phyloP scores from a whole-genome alignment of 1,284 basidiomycete genomes.

The Fistulina hepatica region DNA sequence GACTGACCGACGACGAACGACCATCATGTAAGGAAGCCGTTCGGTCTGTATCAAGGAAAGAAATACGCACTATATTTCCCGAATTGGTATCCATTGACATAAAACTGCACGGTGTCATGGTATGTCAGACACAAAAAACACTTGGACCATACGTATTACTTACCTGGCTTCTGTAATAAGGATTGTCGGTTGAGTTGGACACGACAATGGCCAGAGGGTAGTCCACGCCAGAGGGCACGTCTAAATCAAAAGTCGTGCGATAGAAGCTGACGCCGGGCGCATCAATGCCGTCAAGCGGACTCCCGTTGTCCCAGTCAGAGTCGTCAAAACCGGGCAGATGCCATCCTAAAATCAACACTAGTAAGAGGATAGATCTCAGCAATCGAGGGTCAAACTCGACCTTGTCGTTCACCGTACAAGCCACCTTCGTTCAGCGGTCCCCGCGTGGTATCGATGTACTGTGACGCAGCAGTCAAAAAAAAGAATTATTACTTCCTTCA shows the following conservation, averaged over 20 bases:
- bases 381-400: slow-evolving; percentile 12
- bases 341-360: slow-evolving; percentile 22
- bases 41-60: too few relatives aligned
- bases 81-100: slow-evolving; percentile 34
- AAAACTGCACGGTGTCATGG: too few relatives aligned
- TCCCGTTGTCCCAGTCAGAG: slow-evolving; percentile 29
- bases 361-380: too few relatives aligned
- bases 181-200: slow-evolving; percentile 28
- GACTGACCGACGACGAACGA: too few relatives aligned
- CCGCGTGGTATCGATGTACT: slow-evolving; percentile 30
- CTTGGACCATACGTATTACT: too few relatives aligned
- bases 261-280: slow-evolving; percentile 36
- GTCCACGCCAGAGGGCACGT: slow-evolving; percentile 34
- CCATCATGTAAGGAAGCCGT: too few relatives aligned
- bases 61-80: slow-evolving; percentile 34
- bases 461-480: neutral
- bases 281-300: slow-evolving; percentile 29
- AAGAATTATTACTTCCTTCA: slow-evolving; percentile 10
- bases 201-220: slow-evolving; percentile 34
- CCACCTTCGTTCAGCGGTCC: slow-evolving; percentile 45
- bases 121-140: too few relatives aligned
- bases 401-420: slow-evolving; percentile 39
- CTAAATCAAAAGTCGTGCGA: slow-evolving; percentile 33
- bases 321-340: slow-evolving; percentile 43
- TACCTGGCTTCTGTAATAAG: slow-evolving; percentile 28